Base-by-base conservation (phyloP, 345 rosid species). In the Citrus sinensis region DNA sequence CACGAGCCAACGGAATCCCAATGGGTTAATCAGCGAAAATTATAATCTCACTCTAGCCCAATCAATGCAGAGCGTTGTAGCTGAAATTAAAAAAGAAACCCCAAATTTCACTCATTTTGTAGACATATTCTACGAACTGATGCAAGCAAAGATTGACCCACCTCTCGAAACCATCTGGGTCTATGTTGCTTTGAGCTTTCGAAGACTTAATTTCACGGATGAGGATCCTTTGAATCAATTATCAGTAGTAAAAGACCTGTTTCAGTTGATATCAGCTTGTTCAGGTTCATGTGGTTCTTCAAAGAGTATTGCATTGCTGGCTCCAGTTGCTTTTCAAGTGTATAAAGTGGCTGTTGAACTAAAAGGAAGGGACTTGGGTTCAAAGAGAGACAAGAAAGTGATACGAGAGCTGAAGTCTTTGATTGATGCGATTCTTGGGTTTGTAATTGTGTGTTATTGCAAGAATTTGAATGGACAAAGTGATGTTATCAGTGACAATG, bases 91-190 rank as follows among this genome's bases (percentile, higher is more conserved):
- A 49, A 60, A 76, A 39, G 77, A 60, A 83, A 39, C 79, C 72
- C 79, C 84, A 32, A 79, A 87, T 67, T 78, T 84, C 11, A 59
- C 85, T 73, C 79, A 75, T 56, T 85, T 75, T 24, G n/a, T 78
- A 20, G 65, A 86, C 56, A 25, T 74, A 8, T 87, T 87, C 82
- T 71, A 80, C 69, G 66, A 82, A 29, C 84, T 90, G 59, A 83
- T 78, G 85, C 92, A 87, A 80, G 73, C 92, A 1, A 84, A 78
- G 75, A 40, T 80, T 25, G 91, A 90, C 81, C 91, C 92, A 32
- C 86, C 89, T 70, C 81, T 87, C 7, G 90, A 82, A 73, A 83
- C 94, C 22, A 86, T 90, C 79, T 90, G 92, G 91, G 86, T 83
- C 7, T 87, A 82, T 85, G 74, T 82, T 71, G 88, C 87, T 72